Evolutionary conservation across 2,329 filamentous ascomycete species (phyloP).

Genomic region (Phoma sp.): DNA sequence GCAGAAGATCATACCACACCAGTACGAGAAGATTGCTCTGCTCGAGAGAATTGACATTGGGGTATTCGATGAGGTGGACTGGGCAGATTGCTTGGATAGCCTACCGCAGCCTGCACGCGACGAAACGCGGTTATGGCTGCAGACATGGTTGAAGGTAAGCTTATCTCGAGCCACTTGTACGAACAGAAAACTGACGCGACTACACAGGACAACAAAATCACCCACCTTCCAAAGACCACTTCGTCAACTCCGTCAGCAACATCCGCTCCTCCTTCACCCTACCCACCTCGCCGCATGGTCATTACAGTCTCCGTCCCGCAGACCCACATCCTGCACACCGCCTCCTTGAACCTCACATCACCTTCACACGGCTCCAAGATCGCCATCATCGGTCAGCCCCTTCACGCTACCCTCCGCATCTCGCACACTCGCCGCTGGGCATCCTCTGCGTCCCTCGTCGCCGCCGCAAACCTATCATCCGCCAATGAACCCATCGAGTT

Average conservation of each 20-base stretch:
- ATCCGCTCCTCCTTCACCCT: slow-evolving; percentile 38
- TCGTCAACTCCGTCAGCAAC: slow-evolving; percentile 9
- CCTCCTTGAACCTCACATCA: slow-evolving; percentile 66
- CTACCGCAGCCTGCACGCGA: slow-evolving; percentile 55
- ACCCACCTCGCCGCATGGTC: slow-evolving; percentile 69
- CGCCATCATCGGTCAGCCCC: slow-evolving; percentile 68
- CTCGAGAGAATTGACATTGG: slow-evolving; percentile 61
- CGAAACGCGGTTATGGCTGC: slow-evolving; percentile 60
- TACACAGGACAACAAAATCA: slow-evolving; percentile 34
- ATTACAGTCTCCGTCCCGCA: slow-evolving; percentile 92
- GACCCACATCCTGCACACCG: slow-evolving; percentile 82
- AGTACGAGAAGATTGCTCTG: slow-evolving; percentile 64
- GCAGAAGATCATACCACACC: slow-evolving; percentile 54
- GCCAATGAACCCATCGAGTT: slow-evolving; percentile 69
- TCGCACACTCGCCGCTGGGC: slow-evolving; percentile 65
- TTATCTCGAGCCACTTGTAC: background rate
- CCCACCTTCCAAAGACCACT: slow-evolving; percentile 26
- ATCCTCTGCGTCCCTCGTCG: slow-evolving; percentile 29
- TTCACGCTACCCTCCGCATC: slow-evolving; percentile 67
- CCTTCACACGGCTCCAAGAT: slow-evolving; percentile 44
- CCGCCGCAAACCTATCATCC: slow-evolving; percentile 36
- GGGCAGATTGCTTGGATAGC: slow-evolving; percentile 61
- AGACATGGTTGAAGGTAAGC: slow-evolving; percentile 64
- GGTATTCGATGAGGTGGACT: slow-evolving; percentile 60
- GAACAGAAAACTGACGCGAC: slow-evolving; percentile 21